Evolutionary conservation across 129 eudicot species (phyloP), one percentile per base, ranked within the genome.

Genomic region (Centrapalus pauciflorus): DNA sequence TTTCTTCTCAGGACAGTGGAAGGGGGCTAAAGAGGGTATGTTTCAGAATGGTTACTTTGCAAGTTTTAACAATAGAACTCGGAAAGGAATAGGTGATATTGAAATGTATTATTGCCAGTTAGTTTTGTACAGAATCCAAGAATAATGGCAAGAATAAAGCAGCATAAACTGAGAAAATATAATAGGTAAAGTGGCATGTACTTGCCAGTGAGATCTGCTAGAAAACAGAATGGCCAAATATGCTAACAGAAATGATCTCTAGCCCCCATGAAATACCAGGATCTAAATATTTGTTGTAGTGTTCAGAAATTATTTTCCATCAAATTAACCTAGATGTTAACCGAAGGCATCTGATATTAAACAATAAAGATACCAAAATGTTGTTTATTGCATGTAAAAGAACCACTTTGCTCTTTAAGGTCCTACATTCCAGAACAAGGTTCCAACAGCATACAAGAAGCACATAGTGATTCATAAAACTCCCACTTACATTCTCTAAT

Each of bases 401-500:
- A 35, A 26, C 28, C 27, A 55, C 50, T 52, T 43, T 13, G 11
- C 67, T 70, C 75, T 11, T 28, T 5, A 57, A 28, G 33, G 24
- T 6, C 33, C 66, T 41, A 40, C 56, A 55, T 38, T 58, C 2
- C 35, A 70, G 24, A 28, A 64, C 56, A 35, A 43, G 50, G 51
- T 55, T 25, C 65, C 27, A 26, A 46, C 20, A 58, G 23, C 61
- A 49, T 30, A 65, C 35, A 57, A 10, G 41, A 74, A 28, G 66
- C 60, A 61, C 21, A 59, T 56, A 24, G 7, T 43, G 50, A 61
- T 55, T 34, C 55, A 17, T 21, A 56, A 34, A 16, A 66, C 23
- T 59, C 59, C 46, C 67, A 85, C 81, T 85, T 89, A 93, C 99
- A 80, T 84, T 93, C 80, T 93, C 99, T 80, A 93, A 78, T 74